These are phyloP conservation scores for Daldinia eschscholtzii DNA, from an alignment of 2,329 filamentous ascomycete genomes.

Conservation along the genomic window DNA sequence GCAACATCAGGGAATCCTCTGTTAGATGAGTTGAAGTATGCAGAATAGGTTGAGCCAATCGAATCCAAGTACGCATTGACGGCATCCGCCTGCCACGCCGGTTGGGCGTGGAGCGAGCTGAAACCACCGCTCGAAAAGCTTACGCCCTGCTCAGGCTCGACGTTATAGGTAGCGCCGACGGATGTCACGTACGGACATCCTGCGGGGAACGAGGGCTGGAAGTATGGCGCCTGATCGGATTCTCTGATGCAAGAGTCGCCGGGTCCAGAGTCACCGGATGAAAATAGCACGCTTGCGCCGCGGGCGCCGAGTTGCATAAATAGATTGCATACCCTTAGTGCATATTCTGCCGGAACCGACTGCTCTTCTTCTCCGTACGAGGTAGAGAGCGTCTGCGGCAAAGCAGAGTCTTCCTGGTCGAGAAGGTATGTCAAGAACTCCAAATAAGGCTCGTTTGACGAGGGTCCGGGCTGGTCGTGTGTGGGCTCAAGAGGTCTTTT, in stretches of 20 bases:
- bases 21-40: constrained; percentile 55
- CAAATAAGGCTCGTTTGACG: constrained; percentile 78
- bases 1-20: constrained; percentile 57
- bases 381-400: constrained; percentile 72
- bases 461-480: constrained; percentile 61
- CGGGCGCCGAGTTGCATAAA: constrained; percentile 74
- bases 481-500: constrained; percentile 68
- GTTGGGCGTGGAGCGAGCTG: constrained; percentile 55
- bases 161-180: constrained; percentile 65
- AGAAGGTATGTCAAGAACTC: constrained; percentile 72
- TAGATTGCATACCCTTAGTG: constrained; percentile 70
- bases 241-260: constrained; percentile 73
- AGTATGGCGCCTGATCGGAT: constrained; percentile 56
- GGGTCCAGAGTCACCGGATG: constrained; percentile 70
- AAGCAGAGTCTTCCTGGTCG: constrained; percentile 59
- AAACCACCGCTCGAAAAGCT: constrained; percentile 57
- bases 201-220: constrained; percentile 57
- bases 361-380: constrained; percentile 77
- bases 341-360: constrained; percentile 70
- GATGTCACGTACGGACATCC: constrained; percentile 67
- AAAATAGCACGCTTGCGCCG: constrained; percentile 72
- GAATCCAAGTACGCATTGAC: constrained; percentile 54
- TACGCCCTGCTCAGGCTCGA: constrained; percentile 54
- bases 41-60: constrained; percentile 55
- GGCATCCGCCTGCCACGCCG: constrained; percentile 52